Evolutionary conservation across 2,329 filamentous ascomycete species (phyloP).

Genomic region (Aureobasidium sp.): DNA sequence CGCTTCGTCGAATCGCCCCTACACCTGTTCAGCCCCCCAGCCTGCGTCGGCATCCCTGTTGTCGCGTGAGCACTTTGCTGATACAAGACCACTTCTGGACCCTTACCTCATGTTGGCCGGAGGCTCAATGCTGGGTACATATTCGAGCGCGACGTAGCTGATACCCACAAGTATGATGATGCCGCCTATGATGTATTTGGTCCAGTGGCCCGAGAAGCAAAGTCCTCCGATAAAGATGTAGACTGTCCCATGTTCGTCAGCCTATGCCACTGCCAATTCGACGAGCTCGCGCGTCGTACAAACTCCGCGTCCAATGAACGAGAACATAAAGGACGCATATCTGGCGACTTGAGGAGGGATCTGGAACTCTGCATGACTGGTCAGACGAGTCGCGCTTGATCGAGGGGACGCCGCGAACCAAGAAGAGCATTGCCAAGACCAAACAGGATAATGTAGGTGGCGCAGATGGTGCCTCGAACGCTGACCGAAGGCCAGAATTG

Average conservation of each 20-base stretch:
- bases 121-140: conserved; percentile 43
- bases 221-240: conserved; percentile 93
- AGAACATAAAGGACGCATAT: conserved; percentile 97
- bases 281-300: conserved; percentile 45
- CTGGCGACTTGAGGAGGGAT: conserved; percentile 86
- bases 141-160: conserved; percentile 53
- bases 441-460: conserved; percentile 83
- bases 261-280: not conserved
- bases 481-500: conserved; percentile 53
- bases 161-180: conserved; percentile 72
- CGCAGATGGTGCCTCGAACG: conserved; percentile 67
- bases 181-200: conserved; percentile 67
- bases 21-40: conserved; percentile 46
- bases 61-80: not conserved
- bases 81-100: not conserved
- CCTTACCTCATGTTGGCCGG: conserved; percentile 44
- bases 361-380: conserved; percentile 62
- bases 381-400: conserved; percentile 17
- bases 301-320: conserved; percentile 86
- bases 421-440: conserved; percentile 49
- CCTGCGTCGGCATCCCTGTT: conserved; percentile 40
- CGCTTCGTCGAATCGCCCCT: conserved; percentile 15
- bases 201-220: conserved; percentile 57
- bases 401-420: not conserved
- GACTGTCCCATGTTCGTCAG: conserved; percentile 47